Base-by-base conservation (phyloP, 169 alveolate genomes). In the Perkinsus marinus region DNA sequence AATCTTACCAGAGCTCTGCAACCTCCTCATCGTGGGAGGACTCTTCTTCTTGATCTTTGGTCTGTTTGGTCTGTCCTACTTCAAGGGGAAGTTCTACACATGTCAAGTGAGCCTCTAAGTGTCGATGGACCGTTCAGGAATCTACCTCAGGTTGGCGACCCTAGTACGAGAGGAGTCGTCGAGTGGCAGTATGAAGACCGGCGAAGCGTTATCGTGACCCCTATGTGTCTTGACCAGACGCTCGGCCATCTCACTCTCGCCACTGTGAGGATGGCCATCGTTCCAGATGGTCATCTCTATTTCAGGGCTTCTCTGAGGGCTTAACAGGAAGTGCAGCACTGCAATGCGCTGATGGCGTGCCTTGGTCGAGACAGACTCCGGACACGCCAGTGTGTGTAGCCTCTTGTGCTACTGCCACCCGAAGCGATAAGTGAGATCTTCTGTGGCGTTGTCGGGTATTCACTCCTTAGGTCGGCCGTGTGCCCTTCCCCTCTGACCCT, bases 1-100 rank as follows among this genome's bases (percentile, higher is more conserved):
- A 37, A 94, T 97, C 39, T 91, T 96, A 36, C 91, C 94, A 30
- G 95, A 96, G 89, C 94, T 96, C 2, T 90, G 95, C 68, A 96
- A 95, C 92, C 95, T 96, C 10, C 93, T 94, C 39, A 91, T 95
- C 34, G 95, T 96, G 19, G 93, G 94, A 34, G 22, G 95, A n/a
- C 93, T 96, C 0, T 91, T 95, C 57, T 96, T 91, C 91, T 93
- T 95, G 38, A 93, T 96, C 92, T 95, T 96, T 93, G 97, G 96
- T 38, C 95, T 96, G 46, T 93, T 96, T 89, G 98, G 97, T 16
- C 93, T 95, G 5, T 92, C 93, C 91, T 92, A 93, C 68, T 94
- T 96, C 91, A 95, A 94, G 92, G 96, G 95, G 47, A 89, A 93
- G n/a, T 95, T 94, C 93, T 94, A 93, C 79, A 92, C 93, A 41